Evolutionary conservation across 371 early-diverging fungal genomes (phyloP), one percentile per base, ranked within the genome.

Genomic region (Rhizopus delemar): DNA sequence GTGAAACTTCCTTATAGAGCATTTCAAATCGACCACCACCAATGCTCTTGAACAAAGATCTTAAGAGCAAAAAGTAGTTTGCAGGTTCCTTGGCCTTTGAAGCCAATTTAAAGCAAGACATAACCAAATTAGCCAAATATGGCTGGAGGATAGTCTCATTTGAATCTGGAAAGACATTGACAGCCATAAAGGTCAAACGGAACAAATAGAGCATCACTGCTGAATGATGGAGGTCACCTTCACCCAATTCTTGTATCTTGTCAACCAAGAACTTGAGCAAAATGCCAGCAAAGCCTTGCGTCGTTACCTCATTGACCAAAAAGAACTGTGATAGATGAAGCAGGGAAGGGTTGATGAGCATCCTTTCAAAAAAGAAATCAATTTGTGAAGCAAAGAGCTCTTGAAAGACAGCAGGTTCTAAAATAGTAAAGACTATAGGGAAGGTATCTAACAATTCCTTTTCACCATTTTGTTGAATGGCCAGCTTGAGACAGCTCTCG

Each of bases 341-440:
- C 8, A 96, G 73, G 9, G 92, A 84, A 3, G 88, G 83, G 67
- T 97, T 92, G 61, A 78, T 70, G 12, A 96, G 68, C 60, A 93
- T 90, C n/a, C 88, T 81, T 4, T 94, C 89, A 69, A 96, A 93
- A n/a, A 97, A 82, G 60, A 84, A 91, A n/a, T 80, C 86, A 59
- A 98, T 90, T 66, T 97, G 90, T 0, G 94, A 87, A 2, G 90
- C 77, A 66, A 98, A 92, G 3, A 99, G 88, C 62, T 99, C 99
- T 67, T 96, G 96, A 73, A 97, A 97, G 0, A 96, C 86, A 5
- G 94, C 86, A 1, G 94, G 93, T 56, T 98, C 97, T 4, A 97
- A 72, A 32, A 79, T 65, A 6, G 90, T 89, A 74, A 97, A 97
- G 3, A 94, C 86, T 29, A 89, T 84, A 1, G 93, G 90, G 77